Evolutionary conservation across 2,329 filamentous ascomycete species (phyloP), one percentile per base, ranked within the genome.

Genomic region (Penicillium sp.): DNA sequence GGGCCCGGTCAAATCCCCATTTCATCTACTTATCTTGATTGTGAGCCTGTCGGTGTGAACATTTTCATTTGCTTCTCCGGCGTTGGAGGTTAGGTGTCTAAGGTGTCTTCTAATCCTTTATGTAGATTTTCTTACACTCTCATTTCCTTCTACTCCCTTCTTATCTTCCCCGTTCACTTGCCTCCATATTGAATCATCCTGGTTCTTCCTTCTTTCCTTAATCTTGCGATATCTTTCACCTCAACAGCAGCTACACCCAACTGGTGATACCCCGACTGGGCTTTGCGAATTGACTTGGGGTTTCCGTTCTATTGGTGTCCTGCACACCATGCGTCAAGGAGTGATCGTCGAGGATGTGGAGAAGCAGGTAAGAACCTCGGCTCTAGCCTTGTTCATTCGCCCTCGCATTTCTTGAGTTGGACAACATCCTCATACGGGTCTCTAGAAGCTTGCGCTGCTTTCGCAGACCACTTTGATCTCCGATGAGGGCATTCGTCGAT

Each of bases 311-410:
- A 22, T 22, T 22, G 19, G 19, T 19, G 10, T 22, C 26, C 27
- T 22, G 5, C 4, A 33, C 21, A 48, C n/a, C 8, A 50, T 50
- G 48, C 48, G 10, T 13, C 14, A 42, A 50, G 33, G 14, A 13
- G 24, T 21, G 27, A 33, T 16, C 49, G 29, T 19, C 33, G 46
- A 58, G 56, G 64, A 71, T 68, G 68, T 65, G 67, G 70, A 71
- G 69, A 72, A 71, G 26, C 57, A 67, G 68, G 70, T 71, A 69
- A 39, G 60, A 21, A 26, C 26, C 13, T 14, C 22, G 7, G 24
- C 33, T 19, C 5, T 11, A 27, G 16, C 19, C 31, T 24, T 51
- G 4, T 16, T 26, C 19, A 29, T 31, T 4, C 27, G 14, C n/a
- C 29, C 10, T 19, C 16, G 19, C 14, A 33, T 19, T 35, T 16